phyloP scores from a whole-genome alignment of 2,329 filamentous ascomycete species.

The Chrysoporthe cubensis region DNA sequence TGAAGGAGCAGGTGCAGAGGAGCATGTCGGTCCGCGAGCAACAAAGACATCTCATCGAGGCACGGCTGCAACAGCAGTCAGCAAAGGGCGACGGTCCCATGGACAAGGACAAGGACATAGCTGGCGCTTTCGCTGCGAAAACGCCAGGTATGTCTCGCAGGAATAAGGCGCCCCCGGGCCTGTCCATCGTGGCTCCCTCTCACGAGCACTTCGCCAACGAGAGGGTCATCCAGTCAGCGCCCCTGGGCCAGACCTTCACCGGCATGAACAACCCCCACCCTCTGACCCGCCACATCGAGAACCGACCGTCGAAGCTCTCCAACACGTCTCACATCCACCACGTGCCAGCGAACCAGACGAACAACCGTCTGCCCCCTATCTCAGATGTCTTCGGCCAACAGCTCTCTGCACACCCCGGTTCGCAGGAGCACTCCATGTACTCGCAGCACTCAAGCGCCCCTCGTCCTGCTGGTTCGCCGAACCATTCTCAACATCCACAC shows the following conservation, averaged over 20 bases:
- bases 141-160: slow-evolving; percentile 74
- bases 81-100: slow-evolving; percentile 72
- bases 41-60: slow-evolving; percentile 93
- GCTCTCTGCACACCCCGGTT: slow-evolving; percentile 66
- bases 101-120: slow-evolving; percentile 57
- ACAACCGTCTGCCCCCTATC: slow-evolving; percentile 90
- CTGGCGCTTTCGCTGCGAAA: slow-evolving; percentile 60
- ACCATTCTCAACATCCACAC: slow-evolving; percentile 64
- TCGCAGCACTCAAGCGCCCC: slow-evolving; percentile 66
- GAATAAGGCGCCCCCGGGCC: slow-evolving; percentile 81
- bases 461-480: slow-evolving; percentile 76
- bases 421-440: slow-evolving; percentile 54
- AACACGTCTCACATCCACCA: slow-evolving; percentile 91
- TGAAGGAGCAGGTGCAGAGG: slow-evolving; percentile 93
- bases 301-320: slow-evolving; percentile 80
- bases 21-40: slow-evolving; percentile 93
- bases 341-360: slow-evolving; percentile 83
- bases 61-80: slow-evolving; percentile 83
- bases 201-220: slow-evolving; percentile 92
- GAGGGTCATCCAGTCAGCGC: slow-evolving; percentile 94
- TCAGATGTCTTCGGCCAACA: slow-evolving; percentile 91
- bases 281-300: slow-evolving; percentile 75
- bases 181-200: slow-evolving; percentile 93
- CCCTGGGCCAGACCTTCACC: slow-evolving; percentile 92
- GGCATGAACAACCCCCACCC: slow-evolving; percentile 81